phyloP scores from a whole-genome alignment of 768 basidiomycete genomes.

The Boletus sensibilis region DNA sequence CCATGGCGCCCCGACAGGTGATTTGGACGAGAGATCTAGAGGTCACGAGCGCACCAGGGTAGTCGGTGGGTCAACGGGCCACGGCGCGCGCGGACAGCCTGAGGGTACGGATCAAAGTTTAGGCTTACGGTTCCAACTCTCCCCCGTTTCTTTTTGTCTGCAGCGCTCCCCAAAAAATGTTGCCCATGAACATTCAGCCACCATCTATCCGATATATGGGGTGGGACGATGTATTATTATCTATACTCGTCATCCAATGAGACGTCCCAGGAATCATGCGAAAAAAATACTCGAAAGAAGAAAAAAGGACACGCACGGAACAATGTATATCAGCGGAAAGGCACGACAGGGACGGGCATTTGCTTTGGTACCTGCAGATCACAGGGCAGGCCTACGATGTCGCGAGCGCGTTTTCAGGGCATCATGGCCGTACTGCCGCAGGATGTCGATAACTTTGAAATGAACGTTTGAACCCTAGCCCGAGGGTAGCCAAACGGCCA shows the following conservation, averaged over 20 bases:
- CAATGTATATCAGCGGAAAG: background rate
- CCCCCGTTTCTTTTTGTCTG: background rate
- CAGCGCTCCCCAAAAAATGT: background rate
- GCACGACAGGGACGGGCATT: background rate
- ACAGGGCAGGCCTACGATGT: background rate
- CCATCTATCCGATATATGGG: background rate
- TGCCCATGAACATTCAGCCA: no score
- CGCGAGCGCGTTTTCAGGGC: background rate
- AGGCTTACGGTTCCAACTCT: background rate
- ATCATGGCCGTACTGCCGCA: background rate
- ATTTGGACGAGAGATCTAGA: background rate
- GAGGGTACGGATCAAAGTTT: background rate
- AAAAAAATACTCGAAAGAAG: background rate
- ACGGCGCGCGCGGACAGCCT: background rate
- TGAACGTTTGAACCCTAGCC: constrained; percentile 6
- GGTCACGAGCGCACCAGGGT: background rate
- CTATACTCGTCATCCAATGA: background rate
- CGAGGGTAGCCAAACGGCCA: background rate
- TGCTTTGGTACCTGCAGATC: background rate
- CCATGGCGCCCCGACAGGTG: background rate
- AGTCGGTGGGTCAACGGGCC: background rate
- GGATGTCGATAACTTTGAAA: background rate
- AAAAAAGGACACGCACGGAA: background rate
- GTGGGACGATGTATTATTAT: background rate
- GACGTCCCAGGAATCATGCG: background rate